Conservation (phyloP, 805 yeast species). For the Yamadazyma laniorum region DNA sequence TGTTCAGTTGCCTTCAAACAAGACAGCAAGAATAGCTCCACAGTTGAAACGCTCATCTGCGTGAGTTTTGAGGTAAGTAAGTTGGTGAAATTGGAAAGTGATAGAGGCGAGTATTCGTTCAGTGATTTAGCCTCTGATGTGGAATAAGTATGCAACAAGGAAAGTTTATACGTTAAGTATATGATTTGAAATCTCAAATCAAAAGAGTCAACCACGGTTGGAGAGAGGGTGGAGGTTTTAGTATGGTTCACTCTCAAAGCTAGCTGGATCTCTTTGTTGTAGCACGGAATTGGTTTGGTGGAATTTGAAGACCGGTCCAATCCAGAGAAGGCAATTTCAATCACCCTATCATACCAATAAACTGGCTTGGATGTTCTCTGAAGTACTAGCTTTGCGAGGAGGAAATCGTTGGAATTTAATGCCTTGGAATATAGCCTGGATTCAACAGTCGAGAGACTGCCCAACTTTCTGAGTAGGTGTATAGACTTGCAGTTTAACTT, state of each 20-base stretch:
- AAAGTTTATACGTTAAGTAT: background rate
- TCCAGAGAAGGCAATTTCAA: conserved; percentile 30
- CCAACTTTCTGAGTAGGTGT: background rate
- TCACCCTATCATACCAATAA: conserved; percentile 31
- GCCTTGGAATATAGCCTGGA: background rate
- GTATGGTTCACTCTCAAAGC: background rate
- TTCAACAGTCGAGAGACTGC: background rate
- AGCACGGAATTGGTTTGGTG: conserved; percentile 12
- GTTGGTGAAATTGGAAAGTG: background rate
- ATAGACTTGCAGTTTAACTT: background rate
- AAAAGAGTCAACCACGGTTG: conserved; percentile 1
- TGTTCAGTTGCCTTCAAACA: too few relatives aligned
- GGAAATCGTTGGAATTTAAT: background rate
- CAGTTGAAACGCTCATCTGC: background rate
- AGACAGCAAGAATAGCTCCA: conserved; percentile 1
- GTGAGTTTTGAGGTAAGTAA: background rate
- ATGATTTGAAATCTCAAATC: conserved; percentile 1
- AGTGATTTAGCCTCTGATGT: conserved; percentile 4
- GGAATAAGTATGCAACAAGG: conserved; percentile 1
- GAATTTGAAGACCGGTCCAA: conserved; percentile 14
- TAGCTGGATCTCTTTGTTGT: conserved; percentile 8
- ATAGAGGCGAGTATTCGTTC: background rate
- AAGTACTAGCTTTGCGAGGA: conserved; percentile 18
- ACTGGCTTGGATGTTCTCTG: conserved; percentile 20
- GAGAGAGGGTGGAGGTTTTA: background rate